Conservation (phyloP, 495 filamentous ascomycete species). For the Daldinia concentrica region DNA sequence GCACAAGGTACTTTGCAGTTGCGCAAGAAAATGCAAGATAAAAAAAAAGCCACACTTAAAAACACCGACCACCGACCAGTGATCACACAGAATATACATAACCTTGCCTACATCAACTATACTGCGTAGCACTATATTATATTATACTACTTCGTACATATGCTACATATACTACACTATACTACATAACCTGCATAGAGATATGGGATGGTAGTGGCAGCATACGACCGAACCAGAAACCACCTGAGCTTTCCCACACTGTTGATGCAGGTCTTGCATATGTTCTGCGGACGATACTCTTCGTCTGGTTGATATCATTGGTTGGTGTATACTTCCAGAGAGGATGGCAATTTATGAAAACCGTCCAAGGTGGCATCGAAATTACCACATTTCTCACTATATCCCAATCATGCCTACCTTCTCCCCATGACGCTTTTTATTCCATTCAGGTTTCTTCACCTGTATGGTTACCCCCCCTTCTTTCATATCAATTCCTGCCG, state of each 20-base stretch:
- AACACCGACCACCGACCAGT: conserved; percentile 9
- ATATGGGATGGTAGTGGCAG: conserved; percentile 15
- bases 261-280: conserved; percentile 42
- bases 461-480: conserved; percentile 25
- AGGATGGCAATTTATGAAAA: conserved; percentile 47
- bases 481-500: conserved; percentile 28
- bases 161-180: neutral
- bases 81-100: conserved; percentile 5
- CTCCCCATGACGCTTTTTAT: conserved; percentile 33
- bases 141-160: neutral
- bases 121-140: neutral
- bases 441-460: conserved; percentile 11
- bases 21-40: neutral
- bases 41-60: neutral
- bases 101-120: neutral
- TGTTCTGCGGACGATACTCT: conserved; percentile 23
- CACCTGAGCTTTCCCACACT: conserved; percentile 30
- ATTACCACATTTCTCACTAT: conserved; percentile 42
- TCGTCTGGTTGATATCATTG: conserved; percentile 31
- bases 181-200: neutral
- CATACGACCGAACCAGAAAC: conserved; percentile 30
- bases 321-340: conserved; percentile 34
- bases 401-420: conserved; percentile 43
- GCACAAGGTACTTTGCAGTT: conserved; percentile 10
- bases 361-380: conserved; percentile 48